A percentile compares a stretch with the other conserved stretches of the same genome.
Evolutionary conservation across 768 basidiomycete genomes (phyloP).

Genomic region (Podaxis sp.): DNA sequence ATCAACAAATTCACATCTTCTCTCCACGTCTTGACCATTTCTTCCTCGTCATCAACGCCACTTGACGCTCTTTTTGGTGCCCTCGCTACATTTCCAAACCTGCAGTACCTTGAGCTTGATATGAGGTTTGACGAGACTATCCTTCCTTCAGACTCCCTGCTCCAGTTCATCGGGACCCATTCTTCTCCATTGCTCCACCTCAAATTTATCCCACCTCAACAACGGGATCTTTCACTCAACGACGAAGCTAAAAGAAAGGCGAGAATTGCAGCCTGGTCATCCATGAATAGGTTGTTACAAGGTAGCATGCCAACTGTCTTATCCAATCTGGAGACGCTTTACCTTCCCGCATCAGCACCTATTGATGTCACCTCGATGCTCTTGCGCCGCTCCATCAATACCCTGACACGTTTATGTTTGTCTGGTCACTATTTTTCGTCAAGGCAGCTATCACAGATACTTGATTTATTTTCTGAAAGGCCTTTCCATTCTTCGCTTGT

Average conservation of each 20-base stretch:
- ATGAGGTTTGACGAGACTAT: conserved; percentile 23
- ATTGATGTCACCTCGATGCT: not conserved
- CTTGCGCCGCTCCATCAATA: not conserved
- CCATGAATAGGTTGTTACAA: not conserved
- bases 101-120: conserved; percentile 24
- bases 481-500: not conserved
- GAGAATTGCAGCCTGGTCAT: not conserved
- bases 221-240: not conserved
- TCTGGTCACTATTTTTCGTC: not conserved
- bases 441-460: too few species aligned
- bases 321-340: not conserved
- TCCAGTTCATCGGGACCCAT: conserved; percentile 23
- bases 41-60: conserved; percentile 31
- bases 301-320: not conserved
- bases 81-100: conserved; percentile 25
- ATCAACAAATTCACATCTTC: conserved; percentile 28
- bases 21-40: conserved; percentile 32
- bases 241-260: not conserved
- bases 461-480: not conserved
- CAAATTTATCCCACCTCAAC: conserved; percentile 18
- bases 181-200: conserved; percentile 23
- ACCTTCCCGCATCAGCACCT: not conserved
- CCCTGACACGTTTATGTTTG: not conserved
- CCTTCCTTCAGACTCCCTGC: conserved; percentile 25
- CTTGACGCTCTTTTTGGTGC: conserved; percentile 33